phyloP scores from a whole-genome alignment of 441 rosid genomes.

The Populus tomentosa region DNA sequence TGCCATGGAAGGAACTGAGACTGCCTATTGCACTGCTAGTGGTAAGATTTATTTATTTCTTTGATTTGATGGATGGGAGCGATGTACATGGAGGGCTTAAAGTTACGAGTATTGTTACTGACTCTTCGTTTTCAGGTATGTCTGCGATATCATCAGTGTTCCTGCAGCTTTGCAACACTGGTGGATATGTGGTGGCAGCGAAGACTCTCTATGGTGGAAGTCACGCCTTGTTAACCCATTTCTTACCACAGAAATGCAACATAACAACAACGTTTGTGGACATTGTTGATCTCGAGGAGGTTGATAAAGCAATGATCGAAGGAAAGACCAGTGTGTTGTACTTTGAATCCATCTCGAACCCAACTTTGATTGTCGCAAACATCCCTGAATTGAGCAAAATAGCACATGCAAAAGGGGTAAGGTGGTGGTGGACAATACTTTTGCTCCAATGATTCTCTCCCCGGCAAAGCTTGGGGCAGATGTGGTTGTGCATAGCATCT shows the following conservation, averaged over 20 bases:
- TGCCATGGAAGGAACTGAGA: conserved; percentile 81
- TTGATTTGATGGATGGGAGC: not conserved
- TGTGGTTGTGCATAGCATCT: conserved; percentile 82
- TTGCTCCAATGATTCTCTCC: no score
- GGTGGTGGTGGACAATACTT: no score
- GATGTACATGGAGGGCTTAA: not conserved
- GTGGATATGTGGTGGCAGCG: not conserved
- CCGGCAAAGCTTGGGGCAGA: conserved; percentile 77
- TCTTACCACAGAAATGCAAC: not conserved
- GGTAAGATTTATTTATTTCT: conserved; percentile 29
- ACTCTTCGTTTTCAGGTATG: not conserved
- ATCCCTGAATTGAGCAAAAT: no score
- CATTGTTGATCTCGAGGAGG: no score
- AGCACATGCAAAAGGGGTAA: no score
- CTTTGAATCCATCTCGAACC: no score
- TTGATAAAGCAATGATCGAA: no score
- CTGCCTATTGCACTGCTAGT: conserved; percentile 87
- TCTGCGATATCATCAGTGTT: not conserved
- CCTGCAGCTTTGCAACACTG: not conserved
- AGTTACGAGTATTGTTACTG: no score
- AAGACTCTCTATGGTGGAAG: not conserved
- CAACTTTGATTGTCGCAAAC: no score
- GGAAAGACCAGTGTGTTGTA: no score
- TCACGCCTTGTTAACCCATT: not conserved
- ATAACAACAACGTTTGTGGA: not conserved